Evolutionary conservation across 768 basidiomycete genomes (phyloP).

Genomic region (Kwoniella shandongensis): DNA sequence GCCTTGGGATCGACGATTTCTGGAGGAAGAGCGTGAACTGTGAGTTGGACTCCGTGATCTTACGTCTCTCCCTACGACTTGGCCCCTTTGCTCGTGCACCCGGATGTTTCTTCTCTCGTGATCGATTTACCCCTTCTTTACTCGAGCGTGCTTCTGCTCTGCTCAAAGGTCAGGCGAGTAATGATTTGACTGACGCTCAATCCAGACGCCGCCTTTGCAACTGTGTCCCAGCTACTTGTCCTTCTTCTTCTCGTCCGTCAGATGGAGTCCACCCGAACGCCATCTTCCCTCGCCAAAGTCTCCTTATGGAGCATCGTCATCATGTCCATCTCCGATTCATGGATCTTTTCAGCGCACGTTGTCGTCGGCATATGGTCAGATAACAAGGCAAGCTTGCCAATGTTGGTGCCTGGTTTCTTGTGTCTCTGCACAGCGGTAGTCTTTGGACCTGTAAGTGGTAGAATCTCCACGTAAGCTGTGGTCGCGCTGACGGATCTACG

Average conservation of each 20-base stretch:
- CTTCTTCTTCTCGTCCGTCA: conserved; percentile 72
- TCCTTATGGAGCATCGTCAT: conserved; percentile 80
- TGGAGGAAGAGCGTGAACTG: conserved; percentile 72
- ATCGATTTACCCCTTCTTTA: neutral
- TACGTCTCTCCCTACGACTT: neutral
- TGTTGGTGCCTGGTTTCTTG: conserved; percentile 80
- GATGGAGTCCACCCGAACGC: conserved; percentile 71
- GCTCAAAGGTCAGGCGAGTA: no score
- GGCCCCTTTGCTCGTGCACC: neutral
- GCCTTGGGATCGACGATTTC: conserved; percentile 62
- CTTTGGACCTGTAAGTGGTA: conserved; percentile 73
- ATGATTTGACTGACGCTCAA: conserved; percentile 26
- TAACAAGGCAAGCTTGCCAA: conserved; percentile 73
- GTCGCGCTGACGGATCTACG: neutral
- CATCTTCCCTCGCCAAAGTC: conserved; percentile 72
- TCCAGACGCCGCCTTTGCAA: conserved; percentile 71
- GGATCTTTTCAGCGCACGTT: conserved; percentile 83
- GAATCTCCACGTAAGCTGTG: neutral
- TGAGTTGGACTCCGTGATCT: conserved; percentile 34
- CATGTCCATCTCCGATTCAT: conserved; percentile 75
- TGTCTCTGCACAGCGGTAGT: conserved; percentile 72
- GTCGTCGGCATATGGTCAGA: conserved; percentile 84
- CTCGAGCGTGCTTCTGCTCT: neutral
- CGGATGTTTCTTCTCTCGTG: neutral
- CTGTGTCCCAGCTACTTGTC: conserved; percentile 66